Percentiles rank a stretch among this genome's conserved stretches.
Evolutionary conservation across 2,329 filamentous ascomycete species (phyloP).

Genomic region (Beauveria medogensis): DNA sequence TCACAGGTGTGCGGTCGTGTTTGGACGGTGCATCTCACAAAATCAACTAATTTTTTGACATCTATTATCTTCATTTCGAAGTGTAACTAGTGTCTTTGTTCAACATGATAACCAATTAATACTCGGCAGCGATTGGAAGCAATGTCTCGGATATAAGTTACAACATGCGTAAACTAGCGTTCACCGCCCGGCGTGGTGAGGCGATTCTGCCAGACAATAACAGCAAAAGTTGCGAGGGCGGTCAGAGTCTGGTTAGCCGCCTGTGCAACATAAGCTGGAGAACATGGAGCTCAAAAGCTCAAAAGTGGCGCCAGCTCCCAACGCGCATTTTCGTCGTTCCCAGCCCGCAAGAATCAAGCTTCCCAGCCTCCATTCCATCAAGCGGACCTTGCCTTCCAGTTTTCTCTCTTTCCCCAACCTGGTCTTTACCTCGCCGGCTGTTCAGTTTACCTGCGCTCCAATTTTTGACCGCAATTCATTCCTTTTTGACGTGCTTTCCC

Average conservation of each 20-base stretch:
- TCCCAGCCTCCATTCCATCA: constrained; percentile 7
- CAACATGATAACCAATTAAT: too few species aligned
- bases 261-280: background rate
- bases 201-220: constrained; percentile 3
- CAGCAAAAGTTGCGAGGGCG: constrained; percentile 4
- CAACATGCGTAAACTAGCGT: background rate
- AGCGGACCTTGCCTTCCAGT: background rate
- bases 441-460: background rate
- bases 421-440: background rate
- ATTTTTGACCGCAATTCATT: background rate
- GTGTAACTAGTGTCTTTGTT: too few species aligned
- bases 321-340: constrained; percentile 3
- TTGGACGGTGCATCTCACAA: background rate
- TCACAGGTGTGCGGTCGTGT: background rate
- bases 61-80: too few species aligned
- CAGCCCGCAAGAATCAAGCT: background rate
- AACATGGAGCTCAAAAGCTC: background rate
- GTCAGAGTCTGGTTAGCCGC: background rate
- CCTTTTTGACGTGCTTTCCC: background rate
- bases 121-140: too few species aligned
- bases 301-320: background rate
- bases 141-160: too few species aligned
- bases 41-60: background rate
- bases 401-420: background rate
- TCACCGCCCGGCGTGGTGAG: background rate